These are phyloP conservation scores for Smithsoniella earleae DNA, from an alignment of 163 green algal genomes.

Conservation along the genomic window DNA sequence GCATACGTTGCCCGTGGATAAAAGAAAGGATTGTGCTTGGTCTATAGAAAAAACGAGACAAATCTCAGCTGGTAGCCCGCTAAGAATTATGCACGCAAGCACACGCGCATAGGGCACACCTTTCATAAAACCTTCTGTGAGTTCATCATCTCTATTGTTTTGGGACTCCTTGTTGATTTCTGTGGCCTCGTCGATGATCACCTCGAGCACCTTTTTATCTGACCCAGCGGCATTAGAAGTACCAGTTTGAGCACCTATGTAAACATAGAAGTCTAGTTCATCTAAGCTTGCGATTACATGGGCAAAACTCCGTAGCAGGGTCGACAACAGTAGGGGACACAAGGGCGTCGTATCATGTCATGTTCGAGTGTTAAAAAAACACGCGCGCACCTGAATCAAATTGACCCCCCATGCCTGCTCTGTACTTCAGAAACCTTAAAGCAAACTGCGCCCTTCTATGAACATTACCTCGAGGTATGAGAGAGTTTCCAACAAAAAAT, in stretches of 20 bases:
- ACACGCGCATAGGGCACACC: background rate
- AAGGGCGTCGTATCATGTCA: background rate
- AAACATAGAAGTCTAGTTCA: too few species aligned
- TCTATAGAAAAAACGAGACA: too few species aligned
- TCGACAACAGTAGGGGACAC: too few species aligned
- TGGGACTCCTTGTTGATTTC: constrained; percentile 12
- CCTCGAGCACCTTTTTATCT: constrained; percentile 12
- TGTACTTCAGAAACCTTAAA: too few species aligned
- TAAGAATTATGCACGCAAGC: too few species aligned
- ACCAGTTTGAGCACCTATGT: background rate
- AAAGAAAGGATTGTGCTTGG: too few species aligned
- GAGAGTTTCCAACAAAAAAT: too few species aligned
- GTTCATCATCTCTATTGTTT: background rate
- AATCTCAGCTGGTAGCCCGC: too few species aligned
- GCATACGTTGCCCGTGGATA: too few species aligned
- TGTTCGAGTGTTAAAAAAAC: background rate
- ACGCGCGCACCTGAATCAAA: background rate
- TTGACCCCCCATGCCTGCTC: too few species aligned
- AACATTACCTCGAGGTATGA: too few species aligned
- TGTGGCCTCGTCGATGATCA: constrained; percentile 22
- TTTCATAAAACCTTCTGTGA: constrained; percentile 28
- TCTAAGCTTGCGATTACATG: background rate
- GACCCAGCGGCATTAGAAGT: background rate
- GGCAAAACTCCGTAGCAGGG: background rate
- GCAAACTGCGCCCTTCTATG: too few species aligned